A percentile compares a stretch with the other conserved stretches of the same genome.
phyloP scores from a whole-genome alignment of 306 rosid genomes.

The Rubus idaeus region DNA sequence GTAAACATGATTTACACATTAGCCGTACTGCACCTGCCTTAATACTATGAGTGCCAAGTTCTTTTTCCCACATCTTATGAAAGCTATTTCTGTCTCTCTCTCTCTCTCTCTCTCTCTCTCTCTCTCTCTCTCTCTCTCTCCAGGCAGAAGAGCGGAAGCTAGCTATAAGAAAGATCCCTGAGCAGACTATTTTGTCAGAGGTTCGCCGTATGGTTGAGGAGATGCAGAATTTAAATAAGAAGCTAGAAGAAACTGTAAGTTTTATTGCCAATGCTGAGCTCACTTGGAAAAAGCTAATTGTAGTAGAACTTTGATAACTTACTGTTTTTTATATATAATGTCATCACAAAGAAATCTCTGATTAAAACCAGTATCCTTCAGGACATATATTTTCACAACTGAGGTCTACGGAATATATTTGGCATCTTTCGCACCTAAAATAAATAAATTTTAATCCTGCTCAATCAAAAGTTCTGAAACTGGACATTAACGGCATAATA shows the following conservation, averaged over 20 bases:
- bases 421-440: neutral
- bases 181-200: conserved; percentile 72
- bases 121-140: too few relatives aligned
- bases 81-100: too few relatives aligned
- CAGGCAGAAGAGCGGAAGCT: conserved; percentile 78
- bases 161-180: conserved; percentile 71
- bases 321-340: neutral
- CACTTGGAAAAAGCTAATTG: neutral
- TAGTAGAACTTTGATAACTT: neutral
- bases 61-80: neutral
- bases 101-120: too few relatives aligned
- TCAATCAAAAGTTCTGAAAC: neutral
- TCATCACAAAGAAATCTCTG: neutral
- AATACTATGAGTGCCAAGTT: neutral
- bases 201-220: conserved; percentile 94
- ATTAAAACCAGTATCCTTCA: neutral
- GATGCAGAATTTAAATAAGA: conserved; percentile 75
- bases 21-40: neutral
- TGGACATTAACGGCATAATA: neutral
- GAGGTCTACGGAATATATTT: neutral
- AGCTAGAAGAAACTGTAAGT: conserved; percentile 85
- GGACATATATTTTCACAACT: neutral
- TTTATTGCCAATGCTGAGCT: conserved; percentile 5
- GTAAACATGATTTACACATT: neutral
- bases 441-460: neutral